Conservation (phyloP, 2,329 filamentous ascomycete genomes). For the Meredithiella fracta region DNA sequence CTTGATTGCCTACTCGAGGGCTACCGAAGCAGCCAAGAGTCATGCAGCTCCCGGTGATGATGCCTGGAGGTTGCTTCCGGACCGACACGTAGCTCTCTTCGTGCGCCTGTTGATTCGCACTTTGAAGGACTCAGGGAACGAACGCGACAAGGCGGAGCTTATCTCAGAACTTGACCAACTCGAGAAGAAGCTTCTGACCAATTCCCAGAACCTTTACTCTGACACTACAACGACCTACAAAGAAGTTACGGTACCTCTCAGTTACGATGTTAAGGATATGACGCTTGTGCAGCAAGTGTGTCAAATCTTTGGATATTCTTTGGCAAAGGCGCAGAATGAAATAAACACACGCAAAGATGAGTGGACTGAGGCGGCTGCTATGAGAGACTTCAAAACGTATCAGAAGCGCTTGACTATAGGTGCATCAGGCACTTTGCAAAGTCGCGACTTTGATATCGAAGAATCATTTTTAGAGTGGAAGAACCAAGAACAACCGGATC, state of each 20-base stretch:
- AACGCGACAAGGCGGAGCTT: slow-evolving; percentile 71
- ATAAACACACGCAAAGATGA: slow-evolving; percentile 63
- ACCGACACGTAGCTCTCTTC: slow-evolving; percentile 88
- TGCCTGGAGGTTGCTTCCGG: slow-evolving; percentile 78
- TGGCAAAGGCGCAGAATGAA: slow-evolving; percentile 68
- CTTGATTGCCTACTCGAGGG: slow-evolving; percentile 89
- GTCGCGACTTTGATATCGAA: slow-evolving; percentile 77
- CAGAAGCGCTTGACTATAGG: slow-evolving; percentile 75
- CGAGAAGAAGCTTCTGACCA: slow-evolving; percentile 84
- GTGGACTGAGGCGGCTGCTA: slow-evolving; percentile 84
- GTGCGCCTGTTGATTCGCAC: slow-evolving; percentile 70
- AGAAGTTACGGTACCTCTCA: slow-evolving; percentile 69
- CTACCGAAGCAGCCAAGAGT: slow-evolving; percentile 69
- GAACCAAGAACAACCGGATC: slow-evolving; percentile 67
- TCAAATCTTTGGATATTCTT: slow-evolving; percentile 66
- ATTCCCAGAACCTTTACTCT: slow-evolving; percentile 65
- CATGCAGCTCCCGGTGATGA: slow-evolving; percentile 64
- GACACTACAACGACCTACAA: slow-evolving; percentile 42
- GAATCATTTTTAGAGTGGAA: slow-evolving; percentile 85
- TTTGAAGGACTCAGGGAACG: slow-evolving; percentile 68
- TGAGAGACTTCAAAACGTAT: slow-evolving; percentile 85
- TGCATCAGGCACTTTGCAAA: slow-evolving; percentile 58
- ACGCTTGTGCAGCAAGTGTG: slow-evolving; percentile 75
- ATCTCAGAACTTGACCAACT: slow-evolving; percentile 61
- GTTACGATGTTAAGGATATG: slow-evolving; percentile 95